A percentile compares a stretch with the other conserved stretches of the same genome.
Conservation (phyloP, 2,329 filamentous ascomycete genomes). For the Clonostachys rosea region DNA sequence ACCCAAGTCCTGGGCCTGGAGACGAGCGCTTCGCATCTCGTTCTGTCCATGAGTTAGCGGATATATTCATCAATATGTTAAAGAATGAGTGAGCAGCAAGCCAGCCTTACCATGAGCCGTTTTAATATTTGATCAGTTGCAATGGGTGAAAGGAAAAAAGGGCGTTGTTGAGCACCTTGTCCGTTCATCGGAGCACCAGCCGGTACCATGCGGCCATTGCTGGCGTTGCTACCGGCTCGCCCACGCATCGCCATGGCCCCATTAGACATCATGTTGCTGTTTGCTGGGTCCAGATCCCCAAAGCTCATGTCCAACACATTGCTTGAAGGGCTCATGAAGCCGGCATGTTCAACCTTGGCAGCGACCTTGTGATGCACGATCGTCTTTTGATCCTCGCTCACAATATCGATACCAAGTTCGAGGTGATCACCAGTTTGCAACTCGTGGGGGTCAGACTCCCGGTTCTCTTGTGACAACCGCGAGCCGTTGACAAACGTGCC, state of each 20-base stretch:
- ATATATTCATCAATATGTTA: slow-evolving; percentile 11
- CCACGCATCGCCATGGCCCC: slow-evolving; percentile 68
- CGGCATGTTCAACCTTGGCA: slow-evolving; percentile 92
- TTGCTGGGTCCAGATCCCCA: slow-evolving; percentile 82
- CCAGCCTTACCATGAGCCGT: slow-evolving; percentile 25
- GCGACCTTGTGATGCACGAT: slow-evolving; percentile 98
- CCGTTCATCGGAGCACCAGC: slow-evolving; percentile 37
- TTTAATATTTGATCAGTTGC: slow-evolving; percentile 95
- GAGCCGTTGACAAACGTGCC: slow-evolving; percentile 96
- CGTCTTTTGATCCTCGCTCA: slow-evolving; percentile 97
- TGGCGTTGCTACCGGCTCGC: slow-evolving; percentile 60
- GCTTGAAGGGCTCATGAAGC: slow-evolving; percentile 68
- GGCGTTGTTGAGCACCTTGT: slow-evolving; percentile 63
- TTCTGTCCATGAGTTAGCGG: slow-evolving; percentile 43
- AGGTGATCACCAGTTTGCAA: slow-evolving; percentile 86
- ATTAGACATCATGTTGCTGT: slow-evolving; percentile 65
- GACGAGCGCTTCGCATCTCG: slow-evolving; percentile 84
- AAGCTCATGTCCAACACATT: slow-evolving; percentile 87
- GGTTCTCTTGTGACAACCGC: slow-evolving; percentile 86
- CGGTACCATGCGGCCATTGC: slow-evolving; percentile 57
- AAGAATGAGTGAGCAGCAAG: slow-evolving; percentile 3
- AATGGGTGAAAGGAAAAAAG: slow-evolving; percentile 83
- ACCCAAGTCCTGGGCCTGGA: slow-evolving; percentile 81
- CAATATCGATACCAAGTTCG: slow-evolving; percentile 96
- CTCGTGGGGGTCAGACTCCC: slow-evolving; percentile 94